Conservation (phyloP, 768 basidiomycete genomes). For the Agaricus bisporus region DNA sequence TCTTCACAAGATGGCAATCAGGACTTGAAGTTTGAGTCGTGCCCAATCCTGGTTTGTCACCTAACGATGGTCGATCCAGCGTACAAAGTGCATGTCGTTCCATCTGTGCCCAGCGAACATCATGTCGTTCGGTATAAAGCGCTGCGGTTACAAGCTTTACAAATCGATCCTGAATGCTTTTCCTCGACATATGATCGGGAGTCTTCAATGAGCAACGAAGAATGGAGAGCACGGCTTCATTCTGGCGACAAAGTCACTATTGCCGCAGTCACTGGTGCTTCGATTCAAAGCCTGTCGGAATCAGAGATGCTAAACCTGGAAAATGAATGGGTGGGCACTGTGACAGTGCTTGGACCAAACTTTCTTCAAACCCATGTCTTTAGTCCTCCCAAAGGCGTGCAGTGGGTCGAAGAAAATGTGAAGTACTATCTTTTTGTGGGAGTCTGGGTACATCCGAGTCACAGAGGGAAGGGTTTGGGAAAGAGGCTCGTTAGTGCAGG, state of each 20-base stretch:
- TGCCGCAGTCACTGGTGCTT: not conserved
- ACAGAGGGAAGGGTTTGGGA: constrained; percentile 6
- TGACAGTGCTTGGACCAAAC: constrained; percentile 5
- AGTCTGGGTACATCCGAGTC: constrained; percentile 4
- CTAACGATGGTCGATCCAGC: not conserved
- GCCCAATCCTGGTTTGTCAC: too few relatives aligned
- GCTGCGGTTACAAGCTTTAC: constrained; percentile 4
- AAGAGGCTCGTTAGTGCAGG: constrained; percentile 1
- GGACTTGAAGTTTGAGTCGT: too few relatives aligned
- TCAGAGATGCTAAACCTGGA: constrained; percentile 1
- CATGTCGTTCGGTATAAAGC: constrained; percentile 10
- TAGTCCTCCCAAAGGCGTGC: not conserved
- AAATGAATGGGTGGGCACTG: constrained; percentile 9
- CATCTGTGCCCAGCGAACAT: constrained; percentile 2
- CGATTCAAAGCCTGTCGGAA: not conserved
- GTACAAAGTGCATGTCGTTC: constrained; percentile 1
- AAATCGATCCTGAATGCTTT: constrained; percentile 3
- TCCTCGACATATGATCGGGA: constrained; percentile 8
- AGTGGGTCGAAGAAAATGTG: not conserved
- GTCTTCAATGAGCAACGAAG: not conserved
- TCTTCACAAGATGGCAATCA: too few relatives aligned
- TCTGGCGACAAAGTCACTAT: constrained; percentile 7
- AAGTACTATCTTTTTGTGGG: constrained; percentile 4
- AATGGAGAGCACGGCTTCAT: constrained; percentile 10
- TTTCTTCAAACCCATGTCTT: constrained; percentile 2